These are phyloP conservation scores for Mucor plumbeus DNA, from an alignment of 371 early-diverging fungal species.

Conservation along the genomic window DNA sequence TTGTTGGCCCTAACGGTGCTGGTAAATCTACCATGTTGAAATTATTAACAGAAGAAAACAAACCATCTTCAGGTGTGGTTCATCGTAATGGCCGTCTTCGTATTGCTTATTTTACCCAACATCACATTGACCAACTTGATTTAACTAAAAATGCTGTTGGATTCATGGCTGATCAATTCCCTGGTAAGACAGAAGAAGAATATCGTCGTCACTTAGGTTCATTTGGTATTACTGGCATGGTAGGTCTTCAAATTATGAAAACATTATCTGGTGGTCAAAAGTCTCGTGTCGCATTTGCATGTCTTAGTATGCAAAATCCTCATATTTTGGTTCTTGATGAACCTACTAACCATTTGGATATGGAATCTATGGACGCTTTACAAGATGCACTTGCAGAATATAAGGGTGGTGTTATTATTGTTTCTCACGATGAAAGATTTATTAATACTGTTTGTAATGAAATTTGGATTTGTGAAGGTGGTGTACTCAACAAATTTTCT, in stretches of 20 bases:
- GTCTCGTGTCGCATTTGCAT: conserved; percentile 95
- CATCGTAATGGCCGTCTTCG: conserved; percentile 94
- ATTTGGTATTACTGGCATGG: conserved; percentile 96
- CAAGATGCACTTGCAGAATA: conserved; percentile 79
- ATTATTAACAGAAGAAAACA: conserved; percentile 83
- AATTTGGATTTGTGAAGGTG: conserved; percentile 86
- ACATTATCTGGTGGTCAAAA: conserved; percentile 99
- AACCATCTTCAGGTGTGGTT: conserved; percentile 79
- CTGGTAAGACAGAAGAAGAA: conserved; percentile 94
- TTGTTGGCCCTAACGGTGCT: conserved; percentile 91
- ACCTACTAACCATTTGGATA: conserved; percentile 91
- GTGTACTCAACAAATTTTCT: conserved; percentile 62
- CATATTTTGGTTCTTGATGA: conserved; percentile 98
- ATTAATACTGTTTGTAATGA: conserved; percentile 88
- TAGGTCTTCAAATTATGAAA: conserved; percentile 90
- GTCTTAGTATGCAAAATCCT: conserved; percentile 89
- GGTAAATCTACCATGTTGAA: conserved; percentile 92
- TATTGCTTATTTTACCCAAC: conserved; percentile 97
- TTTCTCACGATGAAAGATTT: conserved; percentile 94
- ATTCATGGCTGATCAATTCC: conserved; percentile 86
- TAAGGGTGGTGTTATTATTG: conserved; percentile 90
- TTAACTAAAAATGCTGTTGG: conserved; percentile 83
- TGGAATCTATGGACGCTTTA: conserved; percentile 92
- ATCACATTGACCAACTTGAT: conserved; percentile 96
- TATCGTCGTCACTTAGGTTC: conserved; percentile 92